Evolutionary conservation across 73 alveolate genomes (phyloP).

Genomic region (Uronychia binucleata): DNA sequence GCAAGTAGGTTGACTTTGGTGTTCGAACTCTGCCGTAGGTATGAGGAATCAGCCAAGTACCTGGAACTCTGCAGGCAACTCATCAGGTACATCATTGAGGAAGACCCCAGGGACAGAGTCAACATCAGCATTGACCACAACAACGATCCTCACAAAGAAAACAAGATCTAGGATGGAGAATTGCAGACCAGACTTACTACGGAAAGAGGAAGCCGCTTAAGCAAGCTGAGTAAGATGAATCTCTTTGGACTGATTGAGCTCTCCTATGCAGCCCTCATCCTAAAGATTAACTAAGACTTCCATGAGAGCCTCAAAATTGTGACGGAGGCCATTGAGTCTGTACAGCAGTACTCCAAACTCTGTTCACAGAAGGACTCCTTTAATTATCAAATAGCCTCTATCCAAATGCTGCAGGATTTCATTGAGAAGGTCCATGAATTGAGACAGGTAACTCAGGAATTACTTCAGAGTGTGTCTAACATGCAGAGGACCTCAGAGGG

Average conservation of each 20-base stretch:
- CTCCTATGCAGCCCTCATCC: neutral
- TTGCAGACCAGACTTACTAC: no score
- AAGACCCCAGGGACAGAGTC: neutral
- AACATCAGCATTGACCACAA: neutral
- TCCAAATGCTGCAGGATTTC: neutral
- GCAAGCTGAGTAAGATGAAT: neutral
- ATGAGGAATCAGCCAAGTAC: neutral
- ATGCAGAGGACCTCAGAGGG: no score
- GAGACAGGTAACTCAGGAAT: neutral
- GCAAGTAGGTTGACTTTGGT: no score
- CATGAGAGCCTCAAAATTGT: neutral
- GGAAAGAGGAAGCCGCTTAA: neutral
- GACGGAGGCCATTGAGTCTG: neutral
- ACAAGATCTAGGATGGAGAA: no score
- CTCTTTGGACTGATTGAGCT: neutral
- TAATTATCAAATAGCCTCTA: neutral
- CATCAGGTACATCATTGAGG: neutral
- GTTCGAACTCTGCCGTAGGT: no score
- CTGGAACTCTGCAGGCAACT: neutral
- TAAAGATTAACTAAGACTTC: neutral
- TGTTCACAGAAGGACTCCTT: neutral
- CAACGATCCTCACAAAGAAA: no score
- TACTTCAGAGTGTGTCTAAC: no score
- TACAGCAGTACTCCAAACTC: neutral
- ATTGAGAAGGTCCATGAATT: neutral